These are phyloP conservation scores for Xerocomus cyaneibrunnescens DNA, from an alignment of 1,284 basidiomycete genomes.

Conservation along the genomic window DNA sequence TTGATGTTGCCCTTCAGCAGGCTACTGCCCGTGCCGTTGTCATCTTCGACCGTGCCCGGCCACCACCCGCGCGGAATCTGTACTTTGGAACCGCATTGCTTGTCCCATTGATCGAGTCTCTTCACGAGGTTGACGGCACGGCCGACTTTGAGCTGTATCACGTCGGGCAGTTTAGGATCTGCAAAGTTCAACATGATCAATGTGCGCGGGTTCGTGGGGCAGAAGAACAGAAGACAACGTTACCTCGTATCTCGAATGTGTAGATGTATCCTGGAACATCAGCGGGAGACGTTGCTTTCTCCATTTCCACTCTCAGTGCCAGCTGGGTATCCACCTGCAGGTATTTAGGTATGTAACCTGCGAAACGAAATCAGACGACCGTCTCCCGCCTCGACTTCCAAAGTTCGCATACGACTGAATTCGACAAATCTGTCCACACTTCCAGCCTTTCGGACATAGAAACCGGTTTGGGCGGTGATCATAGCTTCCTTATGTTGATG, in stretches of 20 bases:
- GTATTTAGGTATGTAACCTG: conserved; percentile 71
- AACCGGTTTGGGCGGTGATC: conserved; percentile 49
- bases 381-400: background rate
- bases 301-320: conserved; percentile 68
- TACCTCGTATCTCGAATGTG: conserved; percentile 72
- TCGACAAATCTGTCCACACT: conserved; percentile 48
- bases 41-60: conserved; percentile 41
- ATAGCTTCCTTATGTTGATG: conserved; percentile 63
- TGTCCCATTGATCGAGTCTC: conserved; percentile 70
- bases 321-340: conserved; percentile 61
- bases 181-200: background rate
- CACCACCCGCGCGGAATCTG: conserved; percentile 53
- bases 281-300: conserved; percentile 53
- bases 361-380: conserved; percentile 20
- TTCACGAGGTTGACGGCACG: conserved; percentile 47
- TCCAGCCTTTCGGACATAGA: conserved; percentile 50
- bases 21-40: conserved; percentile 23
- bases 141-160: conserved; percentile 52
- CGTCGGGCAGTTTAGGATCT: conserved; percentile 33
- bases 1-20: conserved; percentile 48
- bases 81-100: conserved; percentile 56
- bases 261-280: conserved; percentile 77
- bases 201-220: background rate
- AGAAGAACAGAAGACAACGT: conserved; percentile 2
- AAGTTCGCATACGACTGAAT: conserved; percentile 47